A percentile compares a stretch with the other conserved stretches of the same genome.
Evolutionary conservation across 768 basidiomycete genomes (phyloP).

Genomic region (Suillus lakei): DNA sequence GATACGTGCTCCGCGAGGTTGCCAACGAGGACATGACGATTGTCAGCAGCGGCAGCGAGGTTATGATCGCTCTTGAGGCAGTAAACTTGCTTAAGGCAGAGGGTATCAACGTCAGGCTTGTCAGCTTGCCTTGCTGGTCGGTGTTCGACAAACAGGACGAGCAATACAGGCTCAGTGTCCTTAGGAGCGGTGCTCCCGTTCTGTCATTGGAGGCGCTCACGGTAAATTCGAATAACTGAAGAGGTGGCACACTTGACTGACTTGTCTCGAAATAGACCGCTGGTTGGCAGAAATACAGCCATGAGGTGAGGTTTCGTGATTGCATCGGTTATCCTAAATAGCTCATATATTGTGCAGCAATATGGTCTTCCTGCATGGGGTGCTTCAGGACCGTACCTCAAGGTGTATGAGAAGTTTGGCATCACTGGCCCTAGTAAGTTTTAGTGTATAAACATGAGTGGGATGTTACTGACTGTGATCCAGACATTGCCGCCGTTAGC

Average conservation of each 20-base stretch:
- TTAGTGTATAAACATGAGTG: neutral
- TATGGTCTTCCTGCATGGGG: conserved; percentile 80
- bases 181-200: conserved; percentile 89
- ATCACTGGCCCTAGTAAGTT: conserved; percentile 77
- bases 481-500: conserved; percentile 78
- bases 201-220: conserved; percentile 86
- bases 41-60: conserved; percentile 90
- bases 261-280: conserved; percentile 47
- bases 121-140: conserved; percentile 89
- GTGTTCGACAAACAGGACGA: conserved; percentile 83
- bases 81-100: conserved; percentile 76
- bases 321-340: conserved; percentile 6
- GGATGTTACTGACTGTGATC: conserved; percentile 13
- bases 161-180: conserved; percentile 81
- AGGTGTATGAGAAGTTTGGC: conserved; percentile 92
- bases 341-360: conserved; percentile 49
- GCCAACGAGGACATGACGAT: conserved; percentile 84
- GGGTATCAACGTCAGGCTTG: conserved; percentile 82
- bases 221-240: conserved; percentile 37
- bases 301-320: conserved; percentile 56
- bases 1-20: conserved; percentile 88
- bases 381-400: conserved; percentile 86
- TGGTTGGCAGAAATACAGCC: conserved; percentile 90
- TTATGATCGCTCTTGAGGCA: conserved; percentile 85
- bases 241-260: conserved; percentile 4